Percentiles rank a stretch among this genome's conserved stretches.
Conservation (phyloP, 352 stramenopile species). For the Globisporangium spinosum region DNA sequence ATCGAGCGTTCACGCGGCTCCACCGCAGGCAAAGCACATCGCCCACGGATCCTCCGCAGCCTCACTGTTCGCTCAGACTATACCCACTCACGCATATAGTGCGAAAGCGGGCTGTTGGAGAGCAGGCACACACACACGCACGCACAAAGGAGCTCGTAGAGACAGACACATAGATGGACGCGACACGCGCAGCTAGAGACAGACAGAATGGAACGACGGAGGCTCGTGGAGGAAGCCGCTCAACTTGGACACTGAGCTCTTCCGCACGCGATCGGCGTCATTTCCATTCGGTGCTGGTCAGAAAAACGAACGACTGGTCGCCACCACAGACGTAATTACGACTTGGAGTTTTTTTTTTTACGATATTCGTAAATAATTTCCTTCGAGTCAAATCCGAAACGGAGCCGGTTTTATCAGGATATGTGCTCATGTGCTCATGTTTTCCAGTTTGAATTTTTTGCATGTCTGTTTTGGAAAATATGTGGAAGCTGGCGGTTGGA, state of each 20-base stretch:
- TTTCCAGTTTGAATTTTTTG: background rate
- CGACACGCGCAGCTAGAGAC: background rate
- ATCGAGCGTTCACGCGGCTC: constrained; percentile 30
- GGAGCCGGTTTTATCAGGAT: too few relatives aligned
- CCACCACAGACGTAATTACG: constrained; percentile 20
- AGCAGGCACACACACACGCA: constrained; percentile 29
- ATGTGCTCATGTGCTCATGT: too few relatives aligned
- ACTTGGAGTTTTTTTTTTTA: background rate
- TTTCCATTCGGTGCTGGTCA: background rate
- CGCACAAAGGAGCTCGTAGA: background rate
- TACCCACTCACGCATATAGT: constrained; percentile 62
- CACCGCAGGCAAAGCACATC: constrained; percentile 28
- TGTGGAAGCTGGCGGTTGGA: background rate
- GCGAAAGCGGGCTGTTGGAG: constrained; percentile 64
- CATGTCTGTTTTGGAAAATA: background rate
- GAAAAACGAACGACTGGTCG: constrained; percentile 31
- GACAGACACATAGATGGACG: background rate
- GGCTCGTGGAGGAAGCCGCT: background rate
- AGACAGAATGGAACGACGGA: background rate
- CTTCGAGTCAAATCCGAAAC: background rate
- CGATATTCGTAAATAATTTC: background rate
- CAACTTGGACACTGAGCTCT: constrained; percentile 17
- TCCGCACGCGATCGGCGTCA: background rate
- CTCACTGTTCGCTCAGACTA: constrained; percentile 76
- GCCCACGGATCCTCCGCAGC: constrained; percentile 24